Base-by-base conservation (phyloP, 805 yeast species). In the Suhomyces canberraensis region DNA sequence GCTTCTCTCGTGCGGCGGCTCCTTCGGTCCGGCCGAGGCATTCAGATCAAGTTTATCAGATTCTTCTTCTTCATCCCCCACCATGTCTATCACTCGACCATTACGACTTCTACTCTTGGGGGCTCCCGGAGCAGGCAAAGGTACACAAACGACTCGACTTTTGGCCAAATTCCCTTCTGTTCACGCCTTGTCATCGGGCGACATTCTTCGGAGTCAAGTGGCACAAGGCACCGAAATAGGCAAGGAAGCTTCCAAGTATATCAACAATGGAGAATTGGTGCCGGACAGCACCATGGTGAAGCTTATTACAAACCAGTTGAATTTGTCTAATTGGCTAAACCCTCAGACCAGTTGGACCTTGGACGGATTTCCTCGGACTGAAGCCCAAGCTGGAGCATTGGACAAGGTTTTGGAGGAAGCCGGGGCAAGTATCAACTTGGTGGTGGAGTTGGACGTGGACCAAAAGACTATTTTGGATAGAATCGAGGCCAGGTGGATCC, bases 111-210 rank as follows among this genome's bases (percentile, higher is more conserved):
- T 90, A 18, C 66, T 90, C 7, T 64, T 91, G 17, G 97, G 97
- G 3, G 95, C 97, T 0, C 98, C 98, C 0, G 98, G 98, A 0
- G 75, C 96, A 1, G 98, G 98, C 1, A 90, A 90, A 56, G 97
- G 97, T 1, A 90, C 98, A 0, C 85, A 84, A 47, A 84, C 96
- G 0, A 62, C 83, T 2, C 71, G 80, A 41, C 65, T 90, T 4
- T 56, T 82, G 40, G 72, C 75, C 35, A 60, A 64, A 27, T 71
- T 80, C 40, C 74, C 83, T 2, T 49, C 54, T 4, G 58, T 90
- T 16, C 56, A 69, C 11, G 66, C 91, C 1, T 61, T 91, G 7
- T 80, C 95, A 1, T 82, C 95, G 0, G 98, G 98, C 2, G 96
- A 90, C 60, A 62, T 88, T 4, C 64, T 90, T 29, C 73, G 98